Conservation (phyloP, 2,329 filamentous ascomycete species). For the Colletotrichum godetiae region DNA sequence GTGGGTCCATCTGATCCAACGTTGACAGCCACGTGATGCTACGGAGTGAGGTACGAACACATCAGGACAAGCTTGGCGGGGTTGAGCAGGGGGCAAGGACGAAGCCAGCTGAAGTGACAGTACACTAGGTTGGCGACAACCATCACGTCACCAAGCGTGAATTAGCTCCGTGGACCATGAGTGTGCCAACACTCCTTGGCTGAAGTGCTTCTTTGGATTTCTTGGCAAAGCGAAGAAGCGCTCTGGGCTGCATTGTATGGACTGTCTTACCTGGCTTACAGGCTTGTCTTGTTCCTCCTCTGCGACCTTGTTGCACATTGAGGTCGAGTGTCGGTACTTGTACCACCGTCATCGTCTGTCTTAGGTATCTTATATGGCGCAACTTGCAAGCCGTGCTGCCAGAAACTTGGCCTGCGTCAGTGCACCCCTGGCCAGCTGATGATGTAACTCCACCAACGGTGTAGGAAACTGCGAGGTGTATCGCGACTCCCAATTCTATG, state of each 20-base stretch:
- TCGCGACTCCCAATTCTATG: conserved; percentile 18
- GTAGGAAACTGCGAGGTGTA: conserved; percentile 3
- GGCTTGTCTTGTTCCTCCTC: not conserved
- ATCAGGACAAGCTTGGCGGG: conserved; percentile 11
- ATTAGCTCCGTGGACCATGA: conserved; percentile 17
- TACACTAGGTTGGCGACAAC: conserved; percentile 4
- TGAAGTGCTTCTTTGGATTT: conserved; percentile 20
- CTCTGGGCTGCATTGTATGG: not conserved
- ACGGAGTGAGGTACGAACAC: not conserved
- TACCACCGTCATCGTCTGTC: not conserved
- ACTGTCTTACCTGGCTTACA: not conserved
- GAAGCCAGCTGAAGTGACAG: conserved; percentile 13
- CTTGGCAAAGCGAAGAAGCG: conserved; percentile 19
- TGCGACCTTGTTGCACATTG: not conserved
- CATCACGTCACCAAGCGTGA: conserved; percentile 34
- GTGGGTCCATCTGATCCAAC: not conserved
- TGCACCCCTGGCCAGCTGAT: conserved; percentile 26
- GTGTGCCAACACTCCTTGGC: conserved; percentile 13
- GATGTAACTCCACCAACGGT: conserved; percentile 28
- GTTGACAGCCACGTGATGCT: not conserved
- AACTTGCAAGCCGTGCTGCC: not conserved
- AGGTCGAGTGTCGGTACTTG: not conserved
- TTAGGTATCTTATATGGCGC: not conserved
- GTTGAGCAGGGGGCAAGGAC: conserved; percentile 3
- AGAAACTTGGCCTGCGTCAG: conserved; percentile 36